Percentiles rank a stretch among this genome's conserved stretches.
Conservation (phyloP, 2,329 filamentous ascomycete genomes). For the Aspergillus sp. region DNA sequence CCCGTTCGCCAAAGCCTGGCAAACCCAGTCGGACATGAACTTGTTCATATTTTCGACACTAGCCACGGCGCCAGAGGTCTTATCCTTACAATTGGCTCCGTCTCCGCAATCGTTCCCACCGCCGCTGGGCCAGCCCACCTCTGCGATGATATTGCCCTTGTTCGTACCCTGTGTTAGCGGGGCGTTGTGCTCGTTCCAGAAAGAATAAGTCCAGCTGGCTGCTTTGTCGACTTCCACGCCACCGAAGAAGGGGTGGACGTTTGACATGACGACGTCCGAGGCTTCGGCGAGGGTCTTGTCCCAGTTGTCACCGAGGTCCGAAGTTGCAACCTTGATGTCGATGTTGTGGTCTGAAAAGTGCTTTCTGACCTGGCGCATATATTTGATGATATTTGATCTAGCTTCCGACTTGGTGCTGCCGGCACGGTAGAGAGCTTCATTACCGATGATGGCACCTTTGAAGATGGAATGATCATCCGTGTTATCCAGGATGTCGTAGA, state of each 20-base stretch:
- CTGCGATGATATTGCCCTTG: constrained; percentile 78
- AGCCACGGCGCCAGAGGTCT: constrained; percentile 67
- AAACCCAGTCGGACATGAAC: constrained; percentile 87
- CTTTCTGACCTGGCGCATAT: constrained; percentile 68
- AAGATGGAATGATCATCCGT: constrained; percentile 48
- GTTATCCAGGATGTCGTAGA: constrained; percentile 76
- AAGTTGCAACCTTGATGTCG: constrained; percentile 76
- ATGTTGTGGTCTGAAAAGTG: constrained; percentile 69
- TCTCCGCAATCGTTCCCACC: constrained; percentile 77
- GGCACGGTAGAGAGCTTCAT: constrained; percentile 61
- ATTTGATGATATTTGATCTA: constrained; percentile 58
- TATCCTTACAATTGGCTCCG: constrained; percentile 56
- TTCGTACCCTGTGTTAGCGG: constrained; percentile 58
- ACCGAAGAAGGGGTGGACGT: constrained; percentile 94
- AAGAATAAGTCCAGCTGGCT: constrained; percentile 76
- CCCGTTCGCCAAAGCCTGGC: constrained; percentile 72
- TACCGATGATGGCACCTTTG: constrained; percentile 63
- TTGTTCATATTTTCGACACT: constrained; percentile 77
- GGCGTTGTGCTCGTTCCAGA: constrained; percentile 73
- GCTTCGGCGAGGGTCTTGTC: constrained; percentile 64
- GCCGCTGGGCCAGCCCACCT: constrained; percentile 85
- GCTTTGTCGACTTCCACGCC: constrained; percentile 69
- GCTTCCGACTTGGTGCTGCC: constrained; percentile 61
- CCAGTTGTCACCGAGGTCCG: constrained; percentile 90
- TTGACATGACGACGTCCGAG: constrained; percentile 91